Percentiles rank a stretch among this genome's conserved stretches.
Evolutionary conservation across 176 grass and related monocot species (phyloP).

Genomic region (Eleusine indica): DNA sequence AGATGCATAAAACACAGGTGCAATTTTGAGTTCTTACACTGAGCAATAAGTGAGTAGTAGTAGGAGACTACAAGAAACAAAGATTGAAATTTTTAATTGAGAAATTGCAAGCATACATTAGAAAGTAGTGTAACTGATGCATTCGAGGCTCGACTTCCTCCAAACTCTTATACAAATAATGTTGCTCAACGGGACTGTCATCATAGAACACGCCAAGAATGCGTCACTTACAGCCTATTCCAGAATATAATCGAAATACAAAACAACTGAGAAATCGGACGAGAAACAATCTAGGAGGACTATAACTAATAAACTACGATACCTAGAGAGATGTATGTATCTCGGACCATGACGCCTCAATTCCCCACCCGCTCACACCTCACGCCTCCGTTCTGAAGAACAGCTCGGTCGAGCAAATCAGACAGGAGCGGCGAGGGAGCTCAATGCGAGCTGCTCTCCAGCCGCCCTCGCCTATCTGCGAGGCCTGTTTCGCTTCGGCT

Average conservation of each 20-base stretch:
- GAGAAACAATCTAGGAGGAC: background rate
- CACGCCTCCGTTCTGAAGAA: constrained; percentile 13
- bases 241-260: background rate
- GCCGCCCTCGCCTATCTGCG: constrained; percentile 30
- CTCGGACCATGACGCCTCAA: constrained; percentile 84
- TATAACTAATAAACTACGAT: constrained; percentile 16
- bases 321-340: constrained; percentile 55
- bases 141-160: constrained; percentile 46
- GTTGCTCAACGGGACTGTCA: constrained; percentile 31
- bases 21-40: constrained; percentile 10
- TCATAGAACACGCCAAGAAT: constrained; percentile 50
- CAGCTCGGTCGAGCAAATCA: constrained; percentile 25
- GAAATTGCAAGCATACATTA: constrained; percentile 46
- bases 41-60: background rate
- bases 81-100: background rate
- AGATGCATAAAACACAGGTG: background rate
- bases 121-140: constrained; percentile 70
- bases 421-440: constrained; percentile 37
- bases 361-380: constrained; percentile 60
- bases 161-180: constrained; percentile 13
- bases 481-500: constrained; percentile 16
- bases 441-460: constrained; percentile 19
- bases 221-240: constrained; percentile 68
- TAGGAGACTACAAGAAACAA: background rate
- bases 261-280: background rate